Conservation (phyloP, 2,329 filamentous ascomycete species). For the Pleoardoris graminearum region DNA sequence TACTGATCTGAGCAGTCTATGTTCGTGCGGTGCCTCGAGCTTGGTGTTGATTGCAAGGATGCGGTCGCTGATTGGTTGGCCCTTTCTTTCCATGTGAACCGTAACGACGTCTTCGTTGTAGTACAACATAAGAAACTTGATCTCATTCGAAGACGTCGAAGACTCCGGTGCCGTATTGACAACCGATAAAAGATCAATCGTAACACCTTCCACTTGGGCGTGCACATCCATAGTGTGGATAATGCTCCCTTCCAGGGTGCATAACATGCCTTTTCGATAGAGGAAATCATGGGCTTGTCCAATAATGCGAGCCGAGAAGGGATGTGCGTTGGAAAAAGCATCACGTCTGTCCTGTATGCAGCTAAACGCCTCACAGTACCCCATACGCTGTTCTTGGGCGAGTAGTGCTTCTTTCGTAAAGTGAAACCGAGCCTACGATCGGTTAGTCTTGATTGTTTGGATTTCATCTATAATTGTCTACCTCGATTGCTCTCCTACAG, state of each 20-base stretch:
- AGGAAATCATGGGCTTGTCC: constrained; percentile 64
- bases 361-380: constrained; percentile 60
- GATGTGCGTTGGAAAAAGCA: constrained; percentile 63
- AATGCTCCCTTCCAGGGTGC: constrained; percentile 59
- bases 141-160: constrained; percentile 45
- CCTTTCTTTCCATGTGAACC: constrained; percentile 22
- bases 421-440: constrained; percentile 45
- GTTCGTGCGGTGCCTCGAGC: constrained; percentile 21
- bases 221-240: constrained; percentile 65
- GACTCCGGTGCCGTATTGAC: constrained; percentile 14
- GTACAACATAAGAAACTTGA: constrained; percentile 32
- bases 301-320: constrained; percentile 64
- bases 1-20: constrained; percentile 43
- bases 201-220: constrained; percentile 11
- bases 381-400: constrained; percentile 42
- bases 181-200: constrained; percentile 26
- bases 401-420: constrained; percentile 52
- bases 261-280: constrained; percentile 66
- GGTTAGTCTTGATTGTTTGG: constrained; percentile 7
- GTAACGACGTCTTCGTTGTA: constrained; percentile 41
- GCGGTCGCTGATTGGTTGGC: constrained; percentile 18
- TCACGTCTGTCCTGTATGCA: constrained; percentile 63
- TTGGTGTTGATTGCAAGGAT: constrained; percentile 34
- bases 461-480: constrained; percentile 40
- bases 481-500: constrained; percentile 62